These are phyloP conservation scores for Chytriomyces confervae DNA, from an alignment of 192 early-diverging fungal species.

Conservation along the genomic window DNA sequence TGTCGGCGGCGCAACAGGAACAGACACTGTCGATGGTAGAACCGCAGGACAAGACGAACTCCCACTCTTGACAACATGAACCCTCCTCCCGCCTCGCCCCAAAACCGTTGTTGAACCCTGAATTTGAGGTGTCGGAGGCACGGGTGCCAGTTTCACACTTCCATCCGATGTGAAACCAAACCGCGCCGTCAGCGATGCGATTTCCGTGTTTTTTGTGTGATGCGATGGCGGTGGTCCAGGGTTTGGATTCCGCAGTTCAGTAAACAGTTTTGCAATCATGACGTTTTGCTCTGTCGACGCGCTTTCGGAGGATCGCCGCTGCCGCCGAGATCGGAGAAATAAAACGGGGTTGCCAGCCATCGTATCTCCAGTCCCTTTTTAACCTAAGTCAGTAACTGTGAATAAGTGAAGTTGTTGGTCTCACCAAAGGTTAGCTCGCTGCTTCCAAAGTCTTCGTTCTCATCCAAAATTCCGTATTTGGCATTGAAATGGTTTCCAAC, in stretches of 20 bases:
- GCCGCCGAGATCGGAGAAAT: constrained; percentile 40
- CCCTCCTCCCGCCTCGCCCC: too few species aligned
- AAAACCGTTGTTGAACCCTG: too few species aligned
- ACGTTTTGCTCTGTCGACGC: neutral
- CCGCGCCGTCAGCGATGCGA: too few species aligned
- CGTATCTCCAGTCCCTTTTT: constrained; percentile 37
- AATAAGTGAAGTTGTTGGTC: neutral
- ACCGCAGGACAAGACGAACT: too few species aligned
- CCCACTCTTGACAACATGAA: too few species aligned
- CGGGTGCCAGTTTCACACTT: too few species aligned
- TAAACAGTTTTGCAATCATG: neutral
- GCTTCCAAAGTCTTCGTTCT: constrained; percentile 35
- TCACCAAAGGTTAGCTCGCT: constrained; percentile 46
- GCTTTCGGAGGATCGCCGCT: neutral
- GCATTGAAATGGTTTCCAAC: neutral
- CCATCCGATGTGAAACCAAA: too few species aligned
- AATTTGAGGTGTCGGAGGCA: too few species aligned
- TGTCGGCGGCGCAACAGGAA: too few species aligned
- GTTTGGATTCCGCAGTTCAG: neutral
- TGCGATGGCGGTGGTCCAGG: too few species aligned
- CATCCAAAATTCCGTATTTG: neutral
- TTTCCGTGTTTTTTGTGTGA: too few species aligned
- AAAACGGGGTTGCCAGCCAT: constrained; percentile 53
- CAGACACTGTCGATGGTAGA: too few species aligned
- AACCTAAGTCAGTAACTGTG: neutral